phyloP scores from a whole-genome alignment of 176 grass and related monocot genomes.

The Miscanthus lutarioriparius region DNA sequence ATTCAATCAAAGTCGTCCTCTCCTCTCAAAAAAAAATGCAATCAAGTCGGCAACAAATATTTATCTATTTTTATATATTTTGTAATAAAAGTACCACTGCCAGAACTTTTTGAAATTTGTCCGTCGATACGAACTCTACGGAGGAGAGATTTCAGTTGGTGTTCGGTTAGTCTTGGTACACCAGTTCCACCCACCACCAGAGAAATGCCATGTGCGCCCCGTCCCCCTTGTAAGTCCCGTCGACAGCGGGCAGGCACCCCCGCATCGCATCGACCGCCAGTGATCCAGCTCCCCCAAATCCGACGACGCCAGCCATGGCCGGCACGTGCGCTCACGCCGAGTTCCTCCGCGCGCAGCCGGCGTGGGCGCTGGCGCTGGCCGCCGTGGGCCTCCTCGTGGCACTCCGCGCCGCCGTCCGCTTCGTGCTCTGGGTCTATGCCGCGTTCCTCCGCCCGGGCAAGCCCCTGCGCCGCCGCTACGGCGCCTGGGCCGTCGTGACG shows the following conservation, averaged over 20 bases:
- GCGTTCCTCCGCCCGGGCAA: constrained; percentile 84
- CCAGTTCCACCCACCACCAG: constrained; percentile 40
- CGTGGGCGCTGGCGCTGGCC: constrained; percentile 63
- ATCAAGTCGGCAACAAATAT: background rate
- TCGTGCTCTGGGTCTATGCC: constrained; percentile 72
- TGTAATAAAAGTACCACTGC: background rate
- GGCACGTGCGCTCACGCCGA: constrained; percentile 73
- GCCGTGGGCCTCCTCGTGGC: constrained; percentile 55
- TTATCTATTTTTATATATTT: background rate
- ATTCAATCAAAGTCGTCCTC: too few species aligned
- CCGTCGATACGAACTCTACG: background rate
- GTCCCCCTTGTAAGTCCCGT: background rate
- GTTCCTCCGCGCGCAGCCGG: constrained; percentile 69
- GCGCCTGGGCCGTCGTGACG: constrained; percentile 86
- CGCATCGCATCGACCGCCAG: background rate
- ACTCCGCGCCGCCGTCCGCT: constrained; percentile 39
- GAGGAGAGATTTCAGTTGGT: background rate
- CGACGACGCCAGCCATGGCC: constrained; percentile 22
- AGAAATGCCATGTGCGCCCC: too few species aligned
- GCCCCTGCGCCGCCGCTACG: constrained; percentile 75
- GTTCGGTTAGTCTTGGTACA: constrained; percentile 32
- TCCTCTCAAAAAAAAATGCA: background rate
- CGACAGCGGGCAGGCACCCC: background rate
- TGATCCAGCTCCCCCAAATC: background rate
- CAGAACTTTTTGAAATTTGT: background rate